Base-by-base conservation (phyloP, 768 basidiomycete species). In the Butyriboletus loyo region DNA sequence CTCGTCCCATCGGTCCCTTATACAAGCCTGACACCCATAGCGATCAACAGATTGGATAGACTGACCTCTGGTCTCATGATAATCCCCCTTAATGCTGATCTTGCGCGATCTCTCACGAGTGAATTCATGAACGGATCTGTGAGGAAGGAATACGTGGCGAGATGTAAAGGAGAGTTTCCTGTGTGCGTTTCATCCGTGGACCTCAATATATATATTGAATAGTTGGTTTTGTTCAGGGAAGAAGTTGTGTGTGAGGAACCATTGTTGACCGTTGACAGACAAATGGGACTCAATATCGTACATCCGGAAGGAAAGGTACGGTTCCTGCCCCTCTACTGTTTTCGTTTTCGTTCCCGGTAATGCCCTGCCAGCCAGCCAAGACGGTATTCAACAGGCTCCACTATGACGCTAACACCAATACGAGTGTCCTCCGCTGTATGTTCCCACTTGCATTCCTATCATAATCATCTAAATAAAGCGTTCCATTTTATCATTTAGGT, bases 61-160 rank as follows among this genome's bases (percentile, higher is more conserved):
- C 75, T 98, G 25, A 98, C 97, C 0, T 94, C 92, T 0, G 97
- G 97, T 7, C 75, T 98, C 39, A 94, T 99, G 93, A 89, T 99
- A 60, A 73, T 98, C 46, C 92, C 94, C 0, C 73, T 93, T 13
- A 85, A 85, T 19, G 73, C 83, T 1, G 71, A 81, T 38, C 77
- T 87, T 32, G 92, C 93, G 3, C 77, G 84, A 28, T 68, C 73
- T 15, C 76, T 98, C 32, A 85, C 91, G 4, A 75, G 77, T 19
- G 93, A 98, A 71, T 98, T 98, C 65, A 76, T 84, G 60, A 80
- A 80, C 8, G 89, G 92, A 0, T 82, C 80, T 14, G 86, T 99
- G 50, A 79, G 81, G 57, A 99, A 99, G 71, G 92, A 91, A 66
- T 99, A 99, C 62, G 78, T 98, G 21, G 94, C 96, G 1, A 77